Percentiles rank a stretch among this genome's conserved stretches.
Evolutionary conservation across 2,329 filamentous ascomycete genomes (phyloP).

Genomic region (Microdochium nivale): DNA sequence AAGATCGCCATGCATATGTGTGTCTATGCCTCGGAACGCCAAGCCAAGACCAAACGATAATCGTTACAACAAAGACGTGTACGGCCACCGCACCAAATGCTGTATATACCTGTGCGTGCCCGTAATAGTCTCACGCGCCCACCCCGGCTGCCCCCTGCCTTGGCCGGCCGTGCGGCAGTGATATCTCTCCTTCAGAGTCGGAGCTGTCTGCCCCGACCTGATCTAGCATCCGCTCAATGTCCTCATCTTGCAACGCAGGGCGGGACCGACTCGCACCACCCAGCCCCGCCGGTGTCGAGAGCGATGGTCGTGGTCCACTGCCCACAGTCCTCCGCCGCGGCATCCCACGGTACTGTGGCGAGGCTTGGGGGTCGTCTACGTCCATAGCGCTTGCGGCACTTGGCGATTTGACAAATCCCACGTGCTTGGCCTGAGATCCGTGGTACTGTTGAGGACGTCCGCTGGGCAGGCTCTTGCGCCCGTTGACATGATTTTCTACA

Average conservation of each 20-base stretch:
- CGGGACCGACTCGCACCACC: slow-evolving; percentile 28
- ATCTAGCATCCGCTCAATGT: slow-evolving; percentile 52
- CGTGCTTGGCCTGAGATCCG: slow-evolving; percentile 26
- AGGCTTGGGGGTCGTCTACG: slow-evolving; percentile 26
- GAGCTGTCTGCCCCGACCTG: slow-evolving; percentile 39
- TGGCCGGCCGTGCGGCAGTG: slow-evolving; percentile 28
- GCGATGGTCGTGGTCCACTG: slow-evolving; percentile 14
- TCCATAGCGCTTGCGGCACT: slow-evolving; percentile 38
- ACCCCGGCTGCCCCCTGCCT: slow-evolving; percentile 1
- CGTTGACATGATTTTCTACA: slow-evolving; percentile 19
- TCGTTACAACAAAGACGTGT: background rate
- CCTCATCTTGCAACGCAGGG: slow-evolving; percentile 39
- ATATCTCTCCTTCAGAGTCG: slow-evolving; percentile 50
- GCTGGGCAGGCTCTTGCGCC: slow-evolving; percentile 43
- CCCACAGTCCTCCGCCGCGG: slow-evolving; percentile 35
- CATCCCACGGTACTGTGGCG: slow-evolving; percentile 27
- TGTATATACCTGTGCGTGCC: background rate
- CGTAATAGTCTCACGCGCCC: background rate
- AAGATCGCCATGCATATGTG: background rate
- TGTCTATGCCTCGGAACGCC: background rate
- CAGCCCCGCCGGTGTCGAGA: slow-evolving; percentile 43
- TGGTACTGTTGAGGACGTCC: slow-evolving; percentile 31
- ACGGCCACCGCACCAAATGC: background rate
- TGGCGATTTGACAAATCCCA: slow-evolving; percentile 39
- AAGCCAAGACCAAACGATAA: background rate